Evolutionary conservation across 2,329 filamentous ascomycete genomes (phyloP), one percentile per base, ranked within the genome.

Genomic region (Plenodomus biglobosus): DNA sequence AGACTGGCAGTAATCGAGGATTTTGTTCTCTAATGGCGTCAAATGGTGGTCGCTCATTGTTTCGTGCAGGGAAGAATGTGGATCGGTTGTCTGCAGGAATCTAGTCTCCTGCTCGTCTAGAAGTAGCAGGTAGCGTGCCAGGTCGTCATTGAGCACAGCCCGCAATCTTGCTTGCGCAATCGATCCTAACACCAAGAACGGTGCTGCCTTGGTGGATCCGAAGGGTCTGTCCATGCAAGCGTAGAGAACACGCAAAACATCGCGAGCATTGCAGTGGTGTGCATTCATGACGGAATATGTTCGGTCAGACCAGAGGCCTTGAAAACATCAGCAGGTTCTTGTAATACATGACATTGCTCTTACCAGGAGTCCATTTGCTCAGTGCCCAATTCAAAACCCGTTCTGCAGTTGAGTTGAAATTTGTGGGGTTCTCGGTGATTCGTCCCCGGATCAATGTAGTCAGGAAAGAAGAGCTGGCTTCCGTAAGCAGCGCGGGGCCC

Each of bases 371-470:
- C 91, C 92, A 99, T 61, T 82, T 86, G 27, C 85, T 81, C 59
- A 91, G 85, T 1, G 94, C 70, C 94, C 94, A 99, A 59, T 85
- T 80, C 46, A 94, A 82, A 30, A 94, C 80, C 60, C 88, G 83
- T 55, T 84, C 87, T 32, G 84, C 85, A 3, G 85, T 87, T 34
- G 78, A 78, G 57, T 85, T 82, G 56, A 83, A 88, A 30, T 83
- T 82, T 48, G 82, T 85, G 1, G 89, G 87, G 38, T 87, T 83
- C 60, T 86, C 81, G 21, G 81, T 79, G 56, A 87, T 85, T 43
- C 84, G 83, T 35, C 84, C 75, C 46, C 85, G 80, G 30, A 94
- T 76, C 36, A 95, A 70, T 45, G 82, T 81, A 15, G 81, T 76
- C 83, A 95, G 89, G 35, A 99, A 70, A 2, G 80, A 76, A 16